These are phyloP conservation scores for Eimeria brunetti DNA, from an alignment of 169 alveolate species.

Conservation along the genomic window DNA sequence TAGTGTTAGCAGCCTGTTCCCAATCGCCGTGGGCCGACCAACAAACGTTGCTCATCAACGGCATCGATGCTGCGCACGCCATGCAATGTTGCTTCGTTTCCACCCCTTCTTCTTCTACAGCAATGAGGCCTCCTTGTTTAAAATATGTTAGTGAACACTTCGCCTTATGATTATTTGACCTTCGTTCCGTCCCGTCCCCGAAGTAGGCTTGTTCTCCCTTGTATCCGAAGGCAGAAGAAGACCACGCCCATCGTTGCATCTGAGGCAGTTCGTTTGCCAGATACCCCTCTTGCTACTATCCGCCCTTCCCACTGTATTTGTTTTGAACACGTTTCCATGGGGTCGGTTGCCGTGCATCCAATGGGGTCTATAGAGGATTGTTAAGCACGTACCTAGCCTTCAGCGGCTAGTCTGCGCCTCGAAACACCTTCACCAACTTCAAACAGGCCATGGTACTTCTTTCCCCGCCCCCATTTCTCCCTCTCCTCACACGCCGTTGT, in stretches of 20 bases:
- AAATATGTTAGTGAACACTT: too few species aligned
- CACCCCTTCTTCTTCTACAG: not conserved
- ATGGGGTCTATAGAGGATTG: not conserved
- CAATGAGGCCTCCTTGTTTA: too few species aligned
- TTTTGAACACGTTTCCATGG: not conserved
- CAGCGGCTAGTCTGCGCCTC: not conserved
- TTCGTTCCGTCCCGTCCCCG: too few species aligned
- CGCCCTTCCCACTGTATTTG: not conserved
- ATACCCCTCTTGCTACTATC: not conserved
- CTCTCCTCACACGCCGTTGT: not conserved
- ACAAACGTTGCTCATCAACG: not conserved
- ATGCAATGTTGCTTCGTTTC: not conserved
- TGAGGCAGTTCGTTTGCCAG: not conserved
- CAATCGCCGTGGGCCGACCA: not conserved
- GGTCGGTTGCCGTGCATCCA: not conserved
- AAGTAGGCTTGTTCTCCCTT: too few species aligned
- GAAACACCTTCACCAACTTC: not conserved
- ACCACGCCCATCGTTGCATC: too few species aligned
- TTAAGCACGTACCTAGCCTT: not conserved
- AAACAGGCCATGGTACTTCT: not conserved
- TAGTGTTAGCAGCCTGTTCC: not conserved
- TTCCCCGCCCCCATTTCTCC: not conserved
- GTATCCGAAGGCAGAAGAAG: too few species aligned
- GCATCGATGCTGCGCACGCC: not conserved
- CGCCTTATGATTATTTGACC: too few species aligned